Evolutionary conservation across 805 yeast genomes (phyloP), one percentile per base, ranked within the genome.

Genomic region (Candida ortonii): DNA sequence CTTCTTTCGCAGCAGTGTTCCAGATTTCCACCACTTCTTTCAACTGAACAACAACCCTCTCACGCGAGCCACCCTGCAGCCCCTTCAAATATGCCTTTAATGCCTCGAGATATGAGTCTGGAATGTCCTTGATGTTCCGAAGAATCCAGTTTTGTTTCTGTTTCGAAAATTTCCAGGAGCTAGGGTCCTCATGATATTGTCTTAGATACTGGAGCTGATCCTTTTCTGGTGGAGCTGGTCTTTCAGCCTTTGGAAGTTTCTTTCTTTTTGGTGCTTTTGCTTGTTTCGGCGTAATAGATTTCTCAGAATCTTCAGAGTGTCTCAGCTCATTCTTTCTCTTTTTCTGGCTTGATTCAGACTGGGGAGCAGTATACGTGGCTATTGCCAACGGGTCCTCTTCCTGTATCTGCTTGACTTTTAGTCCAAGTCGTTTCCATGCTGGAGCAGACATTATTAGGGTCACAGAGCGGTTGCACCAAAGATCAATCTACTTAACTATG

Each of bases 61-160:
- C 73, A 43, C 77, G 65, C 3, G 87, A 73, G 0, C 84, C 85
- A 2, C 94, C 94, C 55, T 80, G 82, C 17, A 84, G 52, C 0
- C 82, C 82, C 13, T 61, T 67, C 13, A 83, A 53, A 48, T 84
- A 84, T 5, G 51, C 53, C 10, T 64, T 41, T 38, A 84, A 56
- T 17, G 74, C 71, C 1, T 53, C 59, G 32, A 71, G 76, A 50
- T 81, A 84, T 7, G 65, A 61, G 0, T 61, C 63, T 3, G 79
- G 82, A 15, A 80, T 74, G 16, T 47, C 43, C 31, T 62, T 67
- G 20, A 82, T 58, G 53, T 84, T 78, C 50, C 77, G 78, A 44
- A 85, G 61, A 26, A 85, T 69, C 95, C 95, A 85, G 53, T 84
- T 84, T 59, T 85, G 95, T 45, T 85, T 84, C 64, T 80, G 89